Conservation (phyloP, 108 stramenopile genomes). For the Nitzschia sp. region DNA sequence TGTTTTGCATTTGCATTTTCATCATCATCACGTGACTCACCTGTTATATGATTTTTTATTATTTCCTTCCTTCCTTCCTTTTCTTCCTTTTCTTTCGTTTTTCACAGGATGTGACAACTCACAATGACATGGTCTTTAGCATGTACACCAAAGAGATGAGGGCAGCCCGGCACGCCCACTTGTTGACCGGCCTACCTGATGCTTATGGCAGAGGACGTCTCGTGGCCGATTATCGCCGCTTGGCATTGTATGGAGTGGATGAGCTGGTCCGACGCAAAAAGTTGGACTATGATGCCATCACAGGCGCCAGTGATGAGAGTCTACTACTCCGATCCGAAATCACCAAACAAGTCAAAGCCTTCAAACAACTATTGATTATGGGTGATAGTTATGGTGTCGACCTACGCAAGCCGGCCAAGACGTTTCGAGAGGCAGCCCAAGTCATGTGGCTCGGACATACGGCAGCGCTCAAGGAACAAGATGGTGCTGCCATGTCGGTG, state of each 20-base stretch:
- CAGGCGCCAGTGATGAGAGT: slow-evolving; percentile 35
- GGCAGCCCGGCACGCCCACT: slow-evolving; percentile 57
- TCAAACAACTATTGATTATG: slow-evolving; percentile 55
- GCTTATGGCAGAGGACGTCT: slow-evolving; percentile 68
- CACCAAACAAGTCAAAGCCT: slow-evolving; percentile 49
- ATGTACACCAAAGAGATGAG: slow-evolving; percentile 70
- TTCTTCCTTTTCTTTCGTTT: background rate
- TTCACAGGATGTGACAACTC: slow-evolving; percentile 49
- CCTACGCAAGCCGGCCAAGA: slow-evolving; percentile 47
- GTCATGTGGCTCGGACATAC: slow-evolving; percentile 65
- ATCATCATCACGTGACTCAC: no score
- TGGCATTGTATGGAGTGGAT: slow-evolving; percentile 66
- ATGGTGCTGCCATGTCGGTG: slow-evolving; percentile 72
- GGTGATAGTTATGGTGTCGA: slow-evolving; percentile 60
- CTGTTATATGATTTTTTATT: no score
- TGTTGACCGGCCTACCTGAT: slow-evolving; percentile 73
- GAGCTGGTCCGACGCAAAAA: slow-evolving; percentile 62
- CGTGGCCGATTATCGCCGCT: slow-evolving; percentile 65
- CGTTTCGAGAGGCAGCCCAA: slow-evolving; percentile 62
- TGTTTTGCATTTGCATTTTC: no score
- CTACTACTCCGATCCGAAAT: slow-evolving; percentile 62
- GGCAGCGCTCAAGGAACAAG: slow-evolving; percentile 70
- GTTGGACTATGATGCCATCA: slow-evolving; percentile 46
- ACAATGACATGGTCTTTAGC: slow-evolving; percentile 69
- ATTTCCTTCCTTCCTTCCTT: background rate